Conservation (phyloP, 331 rosid species). For the Spiraea crenata region DNA sequence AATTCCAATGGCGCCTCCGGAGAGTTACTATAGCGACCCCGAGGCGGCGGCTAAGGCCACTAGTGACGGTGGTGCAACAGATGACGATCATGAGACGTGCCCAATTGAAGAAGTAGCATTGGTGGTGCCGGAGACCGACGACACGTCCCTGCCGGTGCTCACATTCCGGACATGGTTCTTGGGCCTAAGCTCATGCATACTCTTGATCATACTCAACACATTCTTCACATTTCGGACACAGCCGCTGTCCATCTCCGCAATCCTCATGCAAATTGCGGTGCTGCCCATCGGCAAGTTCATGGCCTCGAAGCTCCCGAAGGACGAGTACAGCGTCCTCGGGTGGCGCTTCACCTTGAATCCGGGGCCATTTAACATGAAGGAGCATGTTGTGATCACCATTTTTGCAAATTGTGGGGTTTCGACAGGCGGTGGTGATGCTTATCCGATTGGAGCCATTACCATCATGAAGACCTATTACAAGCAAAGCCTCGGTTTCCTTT, state of each 20-base stretch:
- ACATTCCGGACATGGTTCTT: slow-evolving; percentile 89
- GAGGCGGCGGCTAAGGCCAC: too few relatives aligned
- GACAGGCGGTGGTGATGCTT: slow-evolving; percentile 90
- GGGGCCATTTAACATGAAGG: slow-evolving; percentile 89
- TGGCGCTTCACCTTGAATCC: slow-evolving; percentile 64
- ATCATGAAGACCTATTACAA: slow-evolving; percentile 83
- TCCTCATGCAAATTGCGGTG: slow-evolving; percentile 87
- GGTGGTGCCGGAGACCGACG: slow-evolving; percentile 95
- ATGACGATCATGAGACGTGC: slow-evolving; percentile 33
- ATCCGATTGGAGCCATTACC: slow-evolving; percentile 91
- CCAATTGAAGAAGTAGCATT: slow-evolving; percentile 82
- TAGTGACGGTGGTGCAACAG: too few relatives aligned
- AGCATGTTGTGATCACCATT: slow-evolving; percentile 89
- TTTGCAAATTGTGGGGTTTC: slow-evolving; percentile 90
- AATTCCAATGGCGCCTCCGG: too few relatives aligned
- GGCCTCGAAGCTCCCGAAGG: slow-evolving; percentile 71
- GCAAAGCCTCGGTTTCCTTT: slow-evolving; percentile 61
- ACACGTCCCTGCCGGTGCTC: slow-evolving; percentile 80
- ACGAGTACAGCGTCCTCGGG: slow-evolving; percentile 36
- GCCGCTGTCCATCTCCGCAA: slow-evolving; percentile 82
- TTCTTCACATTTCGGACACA: slow-evolving; percentile 91
- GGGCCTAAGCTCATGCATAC: slow-evolving; percentile 52
- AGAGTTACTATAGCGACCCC: too few relatives aligned
- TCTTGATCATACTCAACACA: slow-evolving; percentile 86
- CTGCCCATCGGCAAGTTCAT: slow-evolving; percentile 80